Conservation (phyloP, 208 protist species). For the Porcisia deanei region DNA sequence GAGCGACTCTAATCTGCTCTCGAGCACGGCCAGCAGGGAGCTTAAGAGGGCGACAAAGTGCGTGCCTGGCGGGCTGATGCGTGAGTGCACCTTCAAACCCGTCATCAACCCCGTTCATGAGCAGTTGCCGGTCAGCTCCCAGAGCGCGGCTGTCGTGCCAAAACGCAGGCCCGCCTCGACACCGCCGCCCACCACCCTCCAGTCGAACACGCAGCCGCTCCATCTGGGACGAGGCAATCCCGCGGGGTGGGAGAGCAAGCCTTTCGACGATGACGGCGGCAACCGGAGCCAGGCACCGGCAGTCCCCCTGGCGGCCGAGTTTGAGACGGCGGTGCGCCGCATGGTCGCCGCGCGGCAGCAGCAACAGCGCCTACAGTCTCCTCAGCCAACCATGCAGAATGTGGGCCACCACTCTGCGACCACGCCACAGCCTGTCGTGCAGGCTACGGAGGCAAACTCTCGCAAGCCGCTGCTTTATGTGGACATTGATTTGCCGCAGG, state of each 20-base stretch:
- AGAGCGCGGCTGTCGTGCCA: neutral
- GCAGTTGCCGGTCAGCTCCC: neutral
- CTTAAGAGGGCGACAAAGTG: slow-evolving; percentile 34
- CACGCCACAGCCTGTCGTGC: neutral
- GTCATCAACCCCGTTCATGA: slow-evolving; percentile 35
- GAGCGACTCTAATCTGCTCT: slow-evolving; percentile 32
- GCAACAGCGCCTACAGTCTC: slow-evolving; percentile 4
- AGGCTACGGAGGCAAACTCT: neutral
- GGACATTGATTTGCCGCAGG: slow-evolving; percentile 25
- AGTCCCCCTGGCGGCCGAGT: slow-evolving; percentile 18
- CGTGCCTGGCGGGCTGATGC: slow-evolving; percentile 41
- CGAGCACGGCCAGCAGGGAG: slow-evolving; percentile 20
- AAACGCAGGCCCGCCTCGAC: neutral
- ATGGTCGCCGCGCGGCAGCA: slow-evolving; percentile 43
- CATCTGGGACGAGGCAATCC: slow-evolving; percentile 26
- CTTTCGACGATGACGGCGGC: slow-evolving; percentile 4
- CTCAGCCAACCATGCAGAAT: neutral
- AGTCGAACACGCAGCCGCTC: slow-evolving; percentile 18
- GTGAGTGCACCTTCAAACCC: slow-evolving; percentile 59
- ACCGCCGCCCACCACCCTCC: slow-evolving; percentile 1
- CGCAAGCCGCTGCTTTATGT: slow-evolving; percentile 27
- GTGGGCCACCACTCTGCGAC: neutral
- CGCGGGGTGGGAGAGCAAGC: slow-evolving; percentile 21
- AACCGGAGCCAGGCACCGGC: neutral
- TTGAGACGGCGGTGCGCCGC: slow-evolving; percentile 56